Base-by-base conservation (phyloP, 768 basidiomycete species). In the Boletus coccyginus region DNA sequence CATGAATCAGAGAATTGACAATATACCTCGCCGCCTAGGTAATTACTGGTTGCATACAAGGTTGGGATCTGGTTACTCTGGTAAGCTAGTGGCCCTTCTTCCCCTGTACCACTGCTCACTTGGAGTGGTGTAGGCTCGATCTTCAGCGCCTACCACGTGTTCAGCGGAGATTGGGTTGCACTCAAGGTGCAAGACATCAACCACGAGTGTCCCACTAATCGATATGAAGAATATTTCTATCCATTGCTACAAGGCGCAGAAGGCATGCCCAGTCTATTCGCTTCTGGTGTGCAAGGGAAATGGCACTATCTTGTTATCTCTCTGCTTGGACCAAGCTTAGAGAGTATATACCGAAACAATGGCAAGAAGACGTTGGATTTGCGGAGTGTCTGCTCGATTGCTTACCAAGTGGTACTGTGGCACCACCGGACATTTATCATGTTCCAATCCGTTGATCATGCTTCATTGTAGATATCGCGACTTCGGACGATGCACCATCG, bases 281-380 rank as follows among this genome's bases (percentile, higher is more conserved):
- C 81, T 4, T 72, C 81, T 29, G 84, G 84, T 9, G 75, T 81
- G 3, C 73, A 81, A 50, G 82, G 80, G 7, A 71, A 73, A 56
- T 87, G 85, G 85, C 82, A 86, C 64, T 87, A 79, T 69, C 83
- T 92, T 41, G 89, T 82, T n/a, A 89, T 92, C 62, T 86, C 86
- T 69, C 73, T 92, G 14, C 79, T 92, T 13, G 89, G 89, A 14
- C 65, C 79, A 21, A 90, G 87, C 65, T 70, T 92, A 47, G 88
- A 91, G 61, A 81, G 65, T 42, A 71, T 91, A 51, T 81, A 80
- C 69, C 76, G 81, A 55, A 76, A 75, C 62, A 79, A 75, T 55
- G 83, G 81, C 39, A 82, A 81, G 66, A 78, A 80, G 19, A 71
- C 72, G 7, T 80, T 91, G 77, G 88, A 89, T 71, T 65, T 91